Evolutionary conservation across 805 yeast genomes (phyloP), one percentile per base, ranked within the genome.

Genomic region (Yamadazyma insecticola): DNA sequence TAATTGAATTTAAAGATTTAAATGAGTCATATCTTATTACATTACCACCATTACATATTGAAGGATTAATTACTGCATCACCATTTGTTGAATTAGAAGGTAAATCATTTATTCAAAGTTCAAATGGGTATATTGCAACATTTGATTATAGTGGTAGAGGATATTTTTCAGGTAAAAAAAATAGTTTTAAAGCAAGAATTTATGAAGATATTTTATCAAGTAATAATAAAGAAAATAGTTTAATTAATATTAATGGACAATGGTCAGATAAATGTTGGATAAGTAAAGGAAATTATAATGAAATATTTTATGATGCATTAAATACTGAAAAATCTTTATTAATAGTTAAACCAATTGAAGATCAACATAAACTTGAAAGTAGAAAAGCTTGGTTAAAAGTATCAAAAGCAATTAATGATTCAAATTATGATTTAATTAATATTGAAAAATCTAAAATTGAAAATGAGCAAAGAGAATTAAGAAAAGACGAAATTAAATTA

Each of bases 1-100:
- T 89, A 23, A 65, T 89, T 48, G 72, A 72, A 40, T 79, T 69
- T 47, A 74, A 74, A 43, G 72, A 74, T 39, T 58, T 79, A 37
- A 62, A 71, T 33, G 96, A 87, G 55, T 53, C 70, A 2, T 92
- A 80, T 55, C 65, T 85, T 44, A 67, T 89, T 35, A 85, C 97
- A n/a, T 70, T 90, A 45, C 98, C 98, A 13, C 87, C 96, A 10
- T 69, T 92, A 47, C 97, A 92, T 60, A 82, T 90, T 39, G 98
- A 90, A 61, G 97, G 98, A 17, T 74, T 90, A 36, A 61, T 90
- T 40, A 78, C 82, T 42, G 96, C 95, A 8, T 72, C 95, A 2
- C 98, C 98, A 17, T 90, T 81, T 57, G 96, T 89, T 32, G 98
- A 92, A 65, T 72, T 92, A 41, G 96, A 90, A 51, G 94, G 94